Evolutionary conservation across 176 grass and related monocot genomes (phyloP).

Genomic region (Musa schizocarpa): DNA sequence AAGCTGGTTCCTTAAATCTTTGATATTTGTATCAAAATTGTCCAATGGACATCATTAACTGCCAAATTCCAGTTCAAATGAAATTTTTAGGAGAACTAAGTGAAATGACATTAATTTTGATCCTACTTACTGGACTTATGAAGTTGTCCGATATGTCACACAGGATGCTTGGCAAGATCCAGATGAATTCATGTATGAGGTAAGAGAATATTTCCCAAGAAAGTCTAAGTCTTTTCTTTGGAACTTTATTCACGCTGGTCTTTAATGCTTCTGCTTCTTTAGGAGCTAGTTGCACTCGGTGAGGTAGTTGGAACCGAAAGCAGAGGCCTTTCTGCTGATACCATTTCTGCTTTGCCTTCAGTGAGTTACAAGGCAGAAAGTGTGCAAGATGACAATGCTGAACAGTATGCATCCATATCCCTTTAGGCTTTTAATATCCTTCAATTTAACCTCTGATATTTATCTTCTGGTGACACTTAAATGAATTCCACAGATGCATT

Average conservation of each 20-base stretch:
- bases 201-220: conserved; percentile 13
- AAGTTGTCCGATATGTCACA: background rate
- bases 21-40: no score
- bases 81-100: no score
- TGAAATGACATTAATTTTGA: no score
- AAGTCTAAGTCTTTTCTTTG: conserved; percentile 4
- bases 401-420: conserved; percentile 60
- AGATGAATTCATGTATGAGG: conserved; percentile 90
- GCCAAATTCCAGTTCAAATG: no score
- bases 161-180: conserved; percentile 98
- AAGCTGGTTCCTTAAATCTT: no score
- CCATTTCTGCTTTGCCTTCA: conserved; percentile 78
- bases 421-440: conserved; percentile 20
- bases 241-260: conserved; percentile 20
- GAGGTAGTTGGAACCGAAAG: conserved; percentile 89
- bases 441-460: conserved; percentile 24
- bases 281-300: conserved; percentile 93
- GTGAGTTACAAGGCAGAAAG: conserved; percentile 63
- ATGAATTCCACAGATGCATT: conserved; percentile 66
- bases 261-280: conserved; percentile 25
- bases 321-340: conserved; percentile 79
- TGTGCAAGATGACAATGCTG: conserved; percentile 73
- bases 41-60: no score
- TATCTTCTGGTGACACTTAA: background rate
- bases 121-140: background rate